Base-by-base conservation (phyloP, 106 monocot species). In the Allium fistulosum region DNA sequence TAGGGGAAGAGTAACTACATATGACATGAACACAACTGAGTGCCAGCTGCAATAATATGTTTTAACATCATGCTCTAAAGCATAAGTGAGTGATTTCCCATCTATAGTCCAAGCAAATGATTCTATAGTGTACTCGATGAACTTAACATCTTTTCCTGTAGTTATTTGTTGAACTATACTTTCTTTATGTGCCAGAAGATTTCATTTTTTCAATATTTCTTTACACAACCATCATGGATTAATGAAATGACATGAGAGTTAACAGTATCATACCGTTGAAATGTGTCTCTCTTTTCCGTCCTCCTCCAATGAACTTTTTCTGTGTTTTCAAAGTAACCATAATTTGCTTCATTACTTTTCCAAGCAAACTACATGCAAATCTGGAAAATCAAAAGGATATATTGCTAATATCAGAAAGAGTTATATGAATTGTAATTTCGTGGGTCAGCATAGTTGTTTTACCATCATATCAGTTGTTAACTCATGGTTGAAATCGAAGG, bases 301-400 rank as follows among this genome's bases (percentile, higher is more conserved):
- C 69, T 96, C 92, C 80, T 92, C 96, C 67, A 96, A 68, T 51
- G 65, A 80, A 77, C 26, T 91, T 83, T 37, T 96, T 83, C 16
- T 81, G 76, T 63, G 77, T 49, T 50, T 96, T 91, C 68, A 96
- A 63, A 65, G 88, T 92, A 73, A 96, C 75, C 37, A 84, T 80
- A 69, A 96, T 92, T 80, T 96, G 85, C 70, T 75, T 86, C 91
- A 96, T 96, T 67, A 86, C 96, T 85, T 91, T 85, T 65, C 96
- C 86, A 37, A 96, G 80, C 17, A 96, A 65, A 71, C 96, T 96
- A 70, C 96, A 91, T 8, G 91, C 88, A 63, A 82, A 96, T 37
- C 95, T 95, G 88, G 59, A 76, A 69, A 65, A 57, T 51, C 57
- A 48, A 10, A n/a, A 8, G 7, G 15, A 62, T 11, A 37, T 15